Evolutionary conservation across 1,284 basidiomycete species (phyloP).

Genomic region (Somion occarium): DNA sequence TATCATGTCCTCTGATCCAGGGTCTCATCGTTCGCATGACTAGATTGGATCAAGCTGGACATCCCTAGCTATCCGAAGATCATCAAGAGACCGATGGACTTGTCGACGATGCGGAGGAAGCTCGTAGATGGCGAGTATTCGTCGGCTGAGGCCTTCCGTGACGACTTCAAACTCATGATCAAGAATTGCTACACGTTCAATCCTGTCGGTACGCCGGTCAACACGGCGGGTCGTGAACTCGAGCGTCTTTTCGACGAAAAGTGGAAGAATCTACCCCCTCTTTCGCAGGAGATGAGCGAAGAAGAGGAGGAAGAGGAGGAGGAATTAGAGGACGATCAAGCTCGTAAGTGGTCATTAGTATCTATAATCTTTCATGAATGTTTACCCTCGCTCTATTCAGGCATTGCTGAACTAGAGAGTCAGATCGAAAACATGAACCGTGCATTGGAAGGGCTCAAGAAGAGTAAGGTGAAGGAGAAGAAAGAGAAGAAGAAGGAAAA

Average conservation of each 20-base stretch:
- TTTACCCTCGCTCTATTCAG: constrained; percentile 28
- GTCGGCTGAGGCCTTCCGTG: constrained; percentile 74
- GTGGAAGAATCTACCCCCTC: constrained; percentile 75
- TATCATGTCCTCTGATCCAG: neutral
- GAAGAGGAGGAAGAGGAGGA: constrained; percentile 49
- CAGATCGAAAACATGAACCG: constrained; percentile 71
- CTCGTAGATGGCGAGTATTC: constrained; percentile 75
- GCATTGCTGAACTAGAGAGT: constrained; percentile 68
- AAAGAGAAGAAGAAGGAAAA: constrained; percentile 66
- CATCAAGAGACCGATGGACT: constrained; percentile 93
- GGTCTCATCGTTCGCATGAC: neutral
- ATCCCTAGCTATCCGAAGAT: constrained; percentile 85
- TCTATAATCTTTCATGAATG: constrained; percentile 9
- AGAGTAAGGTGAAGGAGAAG: constrained; percentile 41
- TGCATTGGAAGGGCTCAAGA: constrained; percentile 57
- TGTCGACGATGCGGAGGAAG: constrained; percentile 84
- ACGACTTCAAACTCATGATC: constrained; percentile 93
- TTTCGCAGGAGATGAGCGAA: constrained; percentile 35
- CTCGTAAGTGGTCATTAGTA: constrained; percentile 41
- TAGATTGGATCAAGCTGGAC: constrained; percentile 74
- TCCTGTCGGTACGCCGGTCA: constrained; percentile 82
- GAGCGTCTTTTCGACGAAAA: constrained; percentile 89
- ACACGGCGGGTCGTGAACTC: constrained; percentile 77
- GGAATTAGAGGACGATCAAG: constrained; percentile 39
- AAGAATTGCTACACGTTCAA: constrained; percentile 94